Evolutionary conservation across 805 yeast species (phyloP).

Genomic region (Osmozyma mogii): DNA sequence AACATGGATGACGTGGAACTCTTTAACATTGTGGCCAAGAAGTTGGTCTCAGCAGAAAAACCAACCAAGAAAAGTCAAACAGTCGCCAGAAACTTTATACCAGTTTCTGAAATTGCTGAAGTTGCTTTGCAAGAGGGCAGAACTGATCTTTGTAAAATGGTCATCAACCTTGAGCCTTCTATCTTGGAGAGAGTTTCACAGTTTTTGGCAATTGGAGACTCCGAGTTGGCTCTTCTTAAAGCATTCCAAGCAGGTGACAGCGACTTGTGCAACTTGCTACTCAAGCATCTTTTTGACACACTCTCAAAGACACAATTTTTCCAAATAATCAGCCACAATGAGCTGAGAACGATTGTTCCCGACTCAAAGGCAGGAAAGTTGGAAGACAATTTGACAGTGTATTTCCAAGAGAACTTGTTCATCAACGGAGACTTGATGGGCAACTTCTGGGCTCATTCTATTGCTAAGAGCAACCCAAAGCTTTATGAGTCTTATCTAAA

Average conservation of each 20-base stretch:
- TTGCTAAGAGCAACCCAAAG: conserved; percentile 18
- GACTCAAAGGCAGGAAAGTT: conserved; percentile 12
- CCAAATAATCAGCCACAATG: conserved; percentile 48
- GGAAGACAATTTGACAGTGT: not conserved
- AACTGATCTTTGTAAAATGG: conserved; percentile 50
- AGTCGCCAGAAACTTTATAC: conserved; percentile 32
- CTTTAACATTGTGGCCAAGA: conserved; percentile 39
- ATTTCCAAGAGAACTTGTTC: conserved; percentile 16
- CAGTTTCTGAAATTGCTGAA: conserved; percentile 52
- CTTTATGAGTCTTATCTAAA: conserved; percentile 21
- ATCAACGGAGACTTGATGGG: conserved; percentile 33
- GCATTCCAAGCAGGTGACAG: conserved; percentile 54
- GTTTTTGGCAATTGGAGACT: conserved; percentile 64
- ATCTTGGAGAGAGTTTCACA: conserved; percentile 50
- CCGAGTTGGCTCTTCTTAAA: conserved; percentile 58
- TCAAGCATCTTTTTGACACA: conserved; percentile 46
- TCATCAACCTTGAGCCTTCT: conserved; percentile 64
- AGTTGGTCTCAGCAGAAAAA: conserved; percentile 25
- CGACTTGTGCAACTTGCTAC: conserved; percentile 51
- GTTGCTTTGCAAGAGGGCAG: conserved; percentile 82
- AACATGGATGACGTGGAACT: conserved; percentile 54
- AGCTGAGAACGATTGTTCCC: conserved; percentile 19
- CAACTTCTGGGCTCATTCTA: conserved; percentile 27
- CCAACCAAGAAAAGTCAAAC: conserved; percentile 16
- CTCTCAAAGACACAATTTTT: conserved; percentile 62